Base-by-base conservation (phyloP, 1,284 basidiomycete genomes). In the Ganoderma meredithae region DNA sequence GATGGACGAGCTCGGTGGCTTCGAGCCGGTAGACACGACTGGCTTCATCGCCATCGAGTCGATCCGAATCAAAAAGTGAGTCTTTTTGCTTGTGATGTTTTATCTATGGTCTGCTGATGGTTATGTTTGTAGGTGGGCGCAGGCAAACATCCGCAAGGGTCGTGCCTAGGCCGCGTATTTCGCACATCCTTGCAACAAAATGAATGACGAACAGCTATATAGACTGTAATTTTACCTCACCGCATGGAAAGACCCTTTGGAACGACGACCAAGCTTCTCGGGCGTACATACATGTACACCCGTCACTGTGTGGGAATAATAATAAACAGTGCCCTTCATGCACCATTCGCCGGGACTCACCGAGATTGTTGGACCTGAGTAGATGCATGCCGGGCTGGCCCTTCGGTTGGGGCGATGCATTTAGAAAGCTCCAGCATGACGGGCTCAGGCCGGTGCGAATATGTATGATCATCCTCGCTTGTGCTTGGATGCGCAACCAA, bases 1-100 rank as follows among this genome's bases (percentile, higher is more conserved):
- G 69, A 99, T 99, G 97, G 97, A 99, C 81, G 97, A 98, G 84
- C 90, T 98, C 69, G 97, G 97, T 73, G 97, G 97, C 59, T 99
- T 99, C 82, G 95, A 97, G 82, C 95, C 95, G 25, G 94, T 94
- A 63, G 93, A 97, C 78, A 95, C 95, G 64, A 88, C 92, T 66
- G 96, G 96, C 12, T 98, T 98, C 86, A 97, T 98, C 81, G 90
- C 92, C 78, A 97, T 98, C 73, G 94, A 97, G 81, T 95, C 94
- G 41, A 97, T 98, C 81, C 90, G 96, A 62, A 95, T 98, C 81
- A 97, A 97, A 87, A 96, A 97, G 90, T 97, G 80, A 75, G 91
- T 83, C 43, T 71, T 75, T 61, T 74, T 74, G 73, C 62, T 73
- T 25, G 40, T 1, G 15, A 7, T 39, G 39, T 40, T 3, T 17